Evolutionary conservation across 352 stramenopile genomes (phyloP).

Genomic region (Phytophthora lateralis): DNA sequence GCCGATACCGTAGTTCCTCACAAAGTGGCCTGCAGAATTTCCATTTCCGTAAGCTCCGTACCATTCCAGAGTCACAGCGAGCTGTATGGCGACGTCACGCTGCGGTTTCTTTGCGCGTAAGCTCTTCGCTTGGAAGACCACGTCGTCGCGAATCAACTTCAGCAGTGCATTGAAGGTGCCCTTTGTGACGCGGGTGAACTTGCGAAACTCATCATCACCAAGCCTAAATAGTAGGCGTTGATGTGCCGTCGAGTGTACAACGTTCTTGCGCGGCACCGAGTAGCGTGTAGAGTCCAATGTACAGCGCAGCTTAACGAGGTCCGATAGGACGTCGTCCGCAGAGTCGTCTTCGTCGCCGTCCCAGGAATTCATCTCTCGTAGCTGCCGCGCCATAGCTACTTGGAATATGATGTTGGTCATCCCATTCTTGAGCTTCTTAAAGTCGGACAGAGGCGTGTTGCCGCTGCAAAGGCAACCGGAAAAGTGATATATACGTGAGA

Average conservation of each 20-base stretch:
- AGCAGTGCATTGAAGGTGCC: neutral
- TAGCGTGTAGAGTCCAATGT: too few relatives aligned
- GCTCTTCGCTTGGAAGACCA: neutral
- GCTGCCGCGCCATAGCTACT: too few relatives aligned
- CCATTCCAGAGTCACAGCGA: constrained; percentile 6
- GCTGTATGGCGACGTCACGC: constrained; percentile 2
- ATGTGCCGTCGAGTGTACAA: neutral
- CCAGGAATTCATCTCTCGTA: too few relatives aligned
- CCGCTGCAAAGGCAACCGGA: too few relatives aligned
- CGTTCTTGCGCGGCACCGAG: neutral
- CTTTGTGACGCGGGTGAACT: neutral
- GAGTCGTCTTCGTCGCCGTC: too few relatives aligned
- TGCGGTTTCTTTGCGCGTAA: neutral
- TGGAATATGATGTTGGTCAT: too few relatives aligned
- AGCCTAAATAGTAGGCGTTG: neutral
- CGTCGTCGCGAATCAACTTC: neutral
- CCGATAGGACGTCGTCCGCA: too few relatives aligned
- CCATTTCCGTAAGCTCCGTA: constrained; percentile 10
- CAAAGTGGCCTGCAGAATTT: neutral
- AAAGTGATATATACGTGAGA: too few relatives aligned
- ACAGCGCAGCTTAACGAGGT: too few relatives aligned
- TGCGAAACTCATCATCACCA: neutral
- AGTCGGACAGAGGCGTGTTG: too few relatives aligned
- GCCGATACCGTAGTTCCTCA: neutral
- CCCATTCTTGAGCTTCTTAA: too few relatives aligned